These are phyloP conservation scores for Vinca minor DNA, from an alignment of 257 asterid genomes.

Conservation along the genomic window DNA sequence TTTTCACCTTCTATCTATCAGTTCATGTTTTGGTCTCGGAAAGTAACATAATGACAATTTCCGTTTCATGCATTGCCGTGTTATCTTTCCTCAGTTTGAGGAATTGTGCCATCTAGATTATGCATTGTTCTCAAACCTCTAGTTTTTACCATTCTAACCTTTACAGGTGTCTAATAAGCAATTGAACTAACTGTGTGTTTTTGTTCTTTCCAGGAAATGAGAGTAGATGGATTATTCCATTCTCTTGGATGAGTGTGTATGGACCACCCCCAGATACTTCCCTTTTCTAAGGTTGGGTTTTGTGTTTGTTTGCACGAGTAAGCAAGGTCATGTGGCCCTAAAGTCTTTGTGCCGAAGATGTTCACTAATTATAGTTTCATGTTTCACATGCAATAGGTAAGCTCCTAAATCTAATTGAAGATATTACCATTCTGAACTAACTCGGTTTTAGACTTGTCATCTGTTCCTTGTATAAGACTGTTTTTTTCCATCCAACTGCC, in stretches of 20 bases:
- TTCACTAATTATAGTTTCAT: background rate
- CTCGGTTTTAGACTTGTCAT: too few relatives aligned
- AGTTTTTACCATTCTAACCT: background rate
- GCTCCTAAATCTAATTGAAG: background rate
- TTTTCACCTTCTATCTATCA: background rate
- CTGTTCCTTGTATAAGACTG: too few relatives aligned
- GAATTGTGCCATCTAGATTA: background rate
- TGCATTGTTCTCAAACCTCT: background rate
- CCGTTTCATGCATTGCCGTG: background rate
- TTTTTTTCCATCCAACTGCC: background rate
- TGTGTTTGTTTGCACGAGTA: background rate
- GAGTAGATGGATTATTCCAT: slow-evolving; percentile 59
- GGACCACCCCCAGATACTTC: slow-evolving; percentile 84
- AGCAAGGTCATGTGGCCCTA: background rate
- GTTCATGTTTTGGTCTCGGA: background rate
- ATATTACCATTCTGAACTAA: background rate
- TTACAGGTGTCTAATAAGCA: background rate
- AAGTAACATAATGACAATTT: background rate
- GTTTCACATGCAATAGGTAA: background rate
- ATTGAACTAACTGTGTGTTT: background rate
- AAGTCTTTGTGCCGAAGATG: background rate
- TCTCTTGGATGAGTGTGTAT: slow-evolving; percentile 86
- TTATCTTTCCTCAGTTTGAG: background rate
- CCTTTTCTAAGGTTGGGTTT: slow-evolving; percentile 43
- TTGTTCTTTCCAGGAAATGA: slow-evolving; percentile 40